Evolutionary conservation across 169 alveolate species (phyloP), one percentile per base, ranked within the genome.

Genomic region (Theileria luwenshuni): DNA sequence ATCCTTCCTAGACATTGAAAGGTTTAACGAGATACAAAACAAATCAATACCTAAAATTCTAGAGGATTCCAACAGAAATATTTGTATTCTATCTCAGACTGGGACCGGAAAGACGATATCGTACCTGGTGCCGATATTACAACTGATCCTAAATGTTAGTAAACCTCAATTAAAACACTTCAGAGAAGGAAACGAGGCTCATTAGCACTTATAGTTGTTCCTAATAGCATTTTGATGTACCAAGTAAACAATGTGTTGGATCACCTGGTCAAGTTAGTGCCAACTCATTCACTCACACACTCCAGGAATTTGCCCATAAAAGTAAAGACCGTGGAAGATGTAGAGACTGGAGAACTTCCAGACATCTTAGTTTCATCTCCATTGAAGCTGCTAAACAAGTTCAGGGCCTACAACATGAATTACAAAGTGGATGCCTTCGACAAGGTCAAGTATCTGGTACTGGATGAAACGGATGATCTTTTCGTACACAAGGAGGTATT

Each of bases 41-140:
- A 52, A 69, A 30, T 45, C 76, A 7, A 58, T 58, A 41, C 54
- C 41, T 3, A 47, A 61, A 32, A 74, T 81, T 7, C 35, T 61
- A 15, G 81, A 74, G 17, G 41, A 32, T 59, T 38, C 27, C 52
- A 25, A 64, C 19, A 27, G 25, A 41, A 81, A 81, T 32, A 76
- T 81, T 65, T 62, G 74, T 30, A 38, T 81, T 19, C 42, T 68
- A 17, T 83, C 93, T 6, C 91, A 88, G 67, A 94, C 98, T 13
- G 97, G 97, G 0, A 83, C 94, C 23, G 98, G 98, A 33, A 95
- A 95, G 84, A 93, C 97, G 6, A 64, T 95, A 62, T 89, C 97
- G 19, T 95, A 93, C 87, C 83, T 95, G 47, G 77, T 94, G 33
- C 98, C 98, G 10, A 68, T 95, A n/a, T 71, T 95, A n/a, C 79